Conservation (phyloP, 306 rosid genomes). For the Inga oerstediana region DNA sequence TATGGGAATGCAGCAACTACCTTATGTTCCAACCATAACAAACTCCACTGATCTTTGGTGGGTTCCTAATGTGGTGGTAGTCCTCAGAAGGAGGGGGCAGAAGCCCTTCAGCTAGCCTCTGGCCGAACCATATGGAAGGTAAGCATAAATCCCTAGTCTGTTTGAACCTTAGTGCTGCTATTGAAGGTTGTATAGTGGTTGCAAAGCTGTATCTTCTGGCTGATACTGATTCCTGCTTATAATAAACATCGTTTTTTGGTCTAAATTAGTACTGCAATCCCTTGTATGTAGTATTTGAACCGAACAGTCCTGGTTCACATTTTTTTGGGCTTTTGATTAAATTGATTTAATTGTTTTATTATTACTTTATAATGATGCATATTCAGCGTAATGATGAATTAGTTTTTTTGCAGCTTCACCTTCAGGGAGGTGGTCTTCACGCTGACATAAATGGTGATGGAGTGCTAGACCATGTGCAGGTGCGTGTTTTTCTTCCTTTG, state of each 20-base stretch:
- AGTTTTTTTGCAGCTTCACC: slow-evolving; percentile 76
- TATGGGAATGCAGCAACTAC: slow-evolving; percentile 62
- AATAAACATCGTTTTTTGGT: too few species aligned
- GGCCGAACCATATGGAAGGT: slow-evolving; percentile 97
- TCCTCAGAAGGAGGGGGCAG: slow-evolving; percentile 95
- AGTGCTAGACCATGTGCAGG: slow-evolving; percentile 99
- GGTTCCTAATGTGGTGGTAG: slow-evolving; percentile 98
- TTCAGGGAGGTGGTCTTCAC: slow-evolving; percentile 97
- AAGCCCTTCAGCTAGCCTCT: slow-evolving; percentile 91
- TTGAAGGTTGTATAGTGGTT: too few species aligned
- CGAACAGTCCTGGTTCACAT: neutral
- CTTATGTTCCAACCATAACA: slow-evolving; percentile 92
- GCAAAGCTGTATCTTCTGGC: too few species aligned
- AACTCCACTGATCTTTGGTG: slow-evolving; percentile 98
- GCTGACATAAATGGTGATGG: slow-evolving; percentile 99
- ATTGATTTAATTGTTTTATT: slow-evolving; percentile 17
- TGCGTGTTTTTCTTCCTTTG: slow-evolving; percentile 9
- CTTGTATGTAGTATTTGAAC: too few species aligned
- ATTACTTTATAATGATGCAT: neutral
- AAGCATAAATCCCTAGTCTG: neutral
- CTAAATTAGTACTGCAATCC: too few species aligned
- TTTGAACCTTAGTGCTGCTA: too few species aligned
- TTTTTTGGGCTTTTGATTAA: neutral
- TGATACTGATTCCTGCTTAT: too few species aligned
- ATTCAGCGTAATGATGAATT: slow-evolving; percentile 32